Evolutionary conservation across 139 green algal genomes (phyloP), one percentile per base, ranked within the genome.

Genomic region (Micractinium conductrix): DNA sequence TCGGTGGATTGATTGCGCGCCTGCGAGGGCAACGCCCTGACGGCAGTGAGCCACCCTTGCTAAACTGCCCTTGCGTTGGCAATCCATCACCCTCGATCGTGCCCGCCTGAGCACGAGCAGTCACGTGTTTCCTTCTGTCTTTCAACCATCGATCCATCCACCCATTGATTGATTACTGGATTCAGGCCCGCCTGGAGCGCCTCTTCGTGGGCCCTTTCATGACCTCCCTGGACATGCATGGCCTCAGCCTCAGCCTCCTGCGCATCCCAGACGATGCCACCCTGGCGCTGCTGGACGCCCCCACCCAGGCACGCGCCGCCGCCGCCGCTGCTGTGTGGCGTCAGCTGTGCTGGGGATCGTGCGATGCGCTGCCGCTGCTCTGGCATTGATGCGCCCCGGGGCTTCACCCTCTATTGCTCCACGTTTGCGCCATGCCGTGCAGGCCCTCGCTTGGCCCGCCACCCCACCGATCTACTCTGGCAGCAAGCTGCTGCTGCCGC

Each of bases 191-290:
- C 1, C 87, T 96, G 43, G 87, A 88, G 73, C 84, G 92, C 16
- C 50, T 94, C 38, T 91, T 78, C n/a, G 85, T 90, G 5, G 95
- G 96, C 9, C 80, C 86, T 35, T 96, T 93, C 88, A 92, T 97
- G 88, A 97, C 93, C 28, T 92, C 89, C 45, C 88, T 97, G 22
- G 93, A 96, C 87, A 97, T 98, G 94, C 90, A 26, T 89, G 96
- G 68, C 79, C 17, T 85, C 22, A 89, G 73, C 35, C 82, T 95
- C 68, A 90, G 87, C 21, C 48, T 92, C 63, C 33, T 91, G 79
- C 55, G 40, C 16, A 26, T 91, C 8, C n/a, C 65, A 80, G 42
- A 82, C 2, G 62, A 91, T 4, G 70, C 74, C 24, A 70, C 92
- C 40, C 75, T 95, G 37, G 30, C 58, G 14, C 58, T 82, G 10